Percentiles rank a stretch among this genome's conserved stretches.
These are phyloP conservation scores for Hyphopichia wangnamkhiaoensis DNA, from an alignment of 1,139 yeast species.

Conservation along the genomic window DNA sequence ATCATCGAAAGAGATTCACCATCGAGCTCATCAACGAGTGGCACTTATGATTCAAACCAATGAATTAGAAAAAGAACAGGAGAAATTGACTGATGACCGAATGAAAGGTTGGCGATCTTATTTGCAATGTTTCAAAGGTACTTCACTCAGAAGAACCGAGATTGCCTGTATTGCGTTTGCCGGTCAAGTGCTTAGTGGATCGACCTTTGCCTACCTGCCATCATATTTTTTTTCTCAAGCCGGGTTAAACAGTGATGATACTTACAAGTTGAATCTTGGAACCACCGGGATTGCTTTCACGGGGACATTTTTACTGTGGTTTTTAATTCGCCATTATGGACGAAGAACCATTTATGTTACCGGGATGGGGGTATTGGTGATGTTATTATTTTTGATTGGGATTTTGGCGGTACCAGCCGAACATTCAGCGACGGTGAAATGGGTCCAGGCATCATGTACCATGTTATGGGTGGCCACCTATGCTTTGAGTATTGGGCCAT, in stretches of 20 bases:
- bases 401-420: conserved; percentile 18
- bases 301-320: conserved; percentile 22
- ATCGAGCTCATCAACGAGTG: conserved; percentile 18
- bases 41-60: conserved; percentile 27
- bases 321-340: conserved; percentile 18
- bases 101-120: conserved; percentile 18
- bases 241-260: conserved; percentile 17
- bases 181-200: conserved; percentile 24
- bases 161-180: conserved; percentile 21
- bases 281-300: conserved; percentile 21
- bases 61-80: conserved; percentile 24
- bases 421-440: conserved; percentile 14
- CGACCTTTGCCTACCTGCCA: conserved; percentile 25
- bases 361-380: conserved; percentile 14
- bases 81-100: conserved; percentile 9
- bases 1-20: conserved; percentile 16
- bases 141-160: conserved; percentile 23
- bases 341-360: conserved; percentile 23
- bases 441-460: conserved; percentile 26
- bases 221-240: conserved; percentile 26
- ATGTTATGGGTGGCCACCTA: conserved; percentile 26
- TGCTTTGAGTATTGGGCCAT: conserved; percentile 25
- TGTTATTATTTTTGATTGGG: conserved; percentile 13
- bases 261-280: conserved; percentile 17
- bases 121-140: conserved; percentile 20